Evolutionary conservation across 2,329 filamentous ascomycete species (phyloP).

Genomic region (Fusarium albosuccineum): DNA sequence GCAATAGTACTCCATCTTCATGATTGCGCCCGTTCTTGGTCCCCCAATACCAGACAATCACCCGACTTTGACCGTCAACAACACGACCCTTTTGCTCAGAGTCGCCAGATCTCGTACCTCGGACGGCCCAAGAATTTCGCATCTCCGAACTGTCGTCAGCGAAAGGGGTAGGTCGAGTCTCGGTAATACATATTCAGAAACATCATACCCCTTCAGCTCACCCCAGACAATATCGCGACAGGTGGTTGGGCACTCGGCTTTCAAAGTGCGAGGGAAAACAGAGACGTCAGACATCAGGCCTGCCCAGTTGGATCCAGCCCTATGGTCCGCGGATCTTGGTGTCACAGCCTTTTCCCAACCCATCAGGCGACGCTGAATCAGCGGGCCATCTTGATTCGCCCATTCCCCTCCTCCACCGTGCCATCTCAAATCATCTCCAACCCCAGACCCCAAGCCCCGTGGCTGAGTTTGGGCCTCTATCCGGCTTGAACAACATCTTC

Average conservation of each 20-base stretch:
- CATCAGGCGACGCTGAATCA: conserved; percentile 32
- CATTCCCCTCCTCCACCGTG: conserved; percentile 11
- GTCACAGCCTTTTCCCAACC: conserved; percentile 8
- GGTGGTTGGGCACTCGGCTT: conserved; percentile 36
- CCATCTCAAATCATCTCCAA: conserved; percentile 22
- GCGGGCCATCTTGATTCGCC: conserved; percentile 17
- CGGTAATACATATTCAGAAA: conserved; percentile 31
- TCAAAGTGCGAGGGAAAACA: conserved; percentile 38
- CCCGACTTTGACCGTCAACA: conserved; percentile 23
- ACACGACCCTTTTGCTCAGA: conserved; percentile 14
- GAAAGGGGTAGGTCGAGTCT: conserved; percentile 1
- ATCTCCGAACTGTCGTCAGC: conserved; percentile 2
- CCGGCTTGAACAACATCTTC: conserved; percentile 9
- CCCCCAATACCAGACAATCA: conserved; percentile 29
- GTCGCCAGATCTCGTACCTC: conserved; percentile 32
- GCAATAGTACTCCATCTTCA: neutral
- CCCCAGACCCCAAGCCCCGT: conserved; percentile 21
- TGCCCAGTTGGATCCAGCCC: neutral
- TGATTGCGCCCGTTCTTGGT: conserved; percentile 1
- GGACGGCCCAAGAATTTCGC: conserved; percentile 11
- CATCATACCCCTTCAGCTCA: conserved; percentile 8
- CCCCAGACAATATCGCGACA: neutral
- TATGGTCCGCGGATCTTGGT: neutral
- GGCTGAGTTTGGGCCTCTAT: conserved; percentile 8
- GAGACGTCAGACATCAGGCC: conserved; percentile 2